These are phyloP conservation scores for Trypanosoma brucei DNA, from an alignment of 208 protist species.

Conservation along the genomic window DNA sequence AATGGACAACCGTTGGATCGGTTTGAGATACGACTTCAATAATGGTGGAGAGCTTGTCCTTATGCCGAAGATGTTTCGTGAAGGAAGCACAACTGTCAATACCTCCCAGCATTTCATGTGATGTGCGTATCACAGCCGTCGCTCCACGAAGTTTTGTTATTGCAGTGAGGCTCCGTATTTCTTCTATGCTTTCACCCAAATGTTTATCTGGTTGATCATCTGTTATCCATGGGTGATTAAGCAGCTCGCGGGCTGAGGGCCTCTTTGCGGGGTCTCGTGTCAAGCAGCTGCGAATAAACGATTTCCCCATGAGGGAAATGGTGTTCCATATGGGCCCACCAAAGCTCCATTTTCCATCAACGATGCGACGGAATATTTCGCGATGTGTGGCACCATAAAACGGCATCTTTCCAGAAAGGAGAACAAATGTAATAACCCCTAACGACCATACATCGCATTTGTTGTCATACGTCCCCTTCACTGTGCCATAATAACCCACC, in stretches of 20 bases:
- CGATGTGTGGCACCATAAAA: constrained; percentile 59
- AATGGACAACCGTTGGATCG: constrained; percentile 45
- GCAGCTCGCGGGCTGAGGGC: constrained; percentile 55
- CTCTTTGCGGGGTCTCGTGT: constrained; percentile 58
- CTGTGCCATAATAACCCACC: constrained; percentile 49
- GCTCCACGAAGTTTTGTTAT: constrained; percentile 62
- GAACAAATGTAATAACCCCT: constrained; percentile 78
- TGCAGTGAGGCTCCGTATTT: constrained; percentile 48
- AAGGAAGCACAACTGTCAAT: constrained; percentile 69
- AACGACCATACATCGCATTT: constrained; percentile 87
- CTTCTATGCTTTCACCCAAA: constrained; percentile 43
- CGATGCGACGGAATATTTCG: constrained; percentile 62
- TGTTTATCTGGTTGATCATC: constrained; percentile 44
- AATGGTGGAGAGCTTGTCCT: constrained; percentile 64
- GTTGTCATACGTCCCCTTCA: constrained; percentile 49
- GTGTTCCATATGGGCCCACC: constrained; percentile 40
- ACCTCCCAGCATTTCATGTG: constrained; percentile 51
- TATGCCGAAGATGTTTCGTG: constrained; percentile 73
- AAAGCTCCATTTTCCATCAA: constrained; percentile 59
- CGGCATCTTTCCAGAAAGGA: constrained; percentile 73
- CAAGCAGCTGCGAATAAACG: constrained; percentile 65
- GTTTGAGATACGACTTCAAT: constrained; percentile 72
- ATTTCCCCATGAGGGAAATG: constrained; percentile 41
- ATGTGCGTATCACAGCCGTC: constrained; percentile 62
- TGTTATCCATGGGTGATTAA: constrained; percentile 61